Evolutionary conservation across 2,329 filamentous ascomycete genomes (phyloP).

Genomic region (Trichoderma arundinaceum): DNA sequence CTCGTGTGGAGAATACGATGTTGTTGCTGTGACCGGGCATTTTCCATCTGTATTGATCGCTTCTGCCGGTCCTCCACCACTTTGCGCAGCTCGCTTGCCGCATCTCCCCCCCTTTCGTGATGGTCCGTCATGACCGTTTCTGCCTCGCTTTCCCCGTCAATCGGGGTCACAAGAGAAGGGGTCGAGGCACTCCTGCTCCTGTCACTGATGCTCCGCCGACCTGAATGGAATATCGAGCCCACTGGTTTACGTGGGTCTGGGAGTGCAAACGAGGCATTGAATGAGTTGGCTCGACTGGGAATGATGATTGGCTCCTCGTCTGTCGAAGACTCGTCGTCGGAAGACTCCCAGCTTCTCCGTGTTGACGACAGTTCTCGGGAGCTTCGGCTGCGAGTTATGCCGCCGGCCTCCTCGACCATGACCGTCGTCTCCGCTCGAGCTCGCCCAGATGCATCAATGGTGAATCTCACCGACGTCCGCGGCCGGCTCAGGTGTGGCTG

Average conservation of each 20-base stretch:
- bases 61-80: slow-evolving; percentile 60
- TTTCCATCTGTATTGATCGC: slow-evolving; percentile 44
- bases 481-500: slow-evolving; percentile 43
- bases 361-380: slow-evolving; percentile 41
- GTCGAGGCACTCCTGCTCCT: slow-evolving; percentile 51
- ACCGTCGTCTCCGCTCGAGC: slow-evolving; percentile 61
- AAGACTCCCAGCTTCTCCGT: slow-evolving; percentile 51
- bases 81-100: slow-evolving; percentile 64
- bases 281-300: slow-evolving; percentile 62
- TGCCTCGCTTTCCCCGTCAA: slow-evolving; percentile 61
- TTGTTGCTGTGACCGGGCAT: slow-evolving; percentile 40
- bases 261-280: slow-evolving; percentile 61
- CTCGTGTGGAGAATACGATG: slow-evolving; percentile 41
- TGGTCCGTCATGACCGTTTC: slow-evolving; percentile 62
- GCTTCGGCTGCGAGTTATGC: slow-evolving; percentile 40
- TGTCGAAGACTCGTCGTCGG: slow-evolving; percentile 61
- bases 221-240: slow-evolving; percentile 54
- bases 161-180: slow-evolving; percentile 44
- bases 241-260: slow-evolving; percentile 59
- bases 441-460: slow-evolving; percentile 66
- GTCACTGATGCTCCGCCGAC: slow-evolving; percentile 57
- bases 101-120: slow-evolving; percentile 56
- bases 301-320: slow-evolving; percentile 71
- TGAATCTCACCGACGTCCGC: slow-evolving; percentile 65
- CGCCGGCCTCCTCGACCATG: slow-evolving; percentile 45